Base-by-base conservation (phyloP, 345 rosid genomes). In the Hirschfeldia incana region DNA sequence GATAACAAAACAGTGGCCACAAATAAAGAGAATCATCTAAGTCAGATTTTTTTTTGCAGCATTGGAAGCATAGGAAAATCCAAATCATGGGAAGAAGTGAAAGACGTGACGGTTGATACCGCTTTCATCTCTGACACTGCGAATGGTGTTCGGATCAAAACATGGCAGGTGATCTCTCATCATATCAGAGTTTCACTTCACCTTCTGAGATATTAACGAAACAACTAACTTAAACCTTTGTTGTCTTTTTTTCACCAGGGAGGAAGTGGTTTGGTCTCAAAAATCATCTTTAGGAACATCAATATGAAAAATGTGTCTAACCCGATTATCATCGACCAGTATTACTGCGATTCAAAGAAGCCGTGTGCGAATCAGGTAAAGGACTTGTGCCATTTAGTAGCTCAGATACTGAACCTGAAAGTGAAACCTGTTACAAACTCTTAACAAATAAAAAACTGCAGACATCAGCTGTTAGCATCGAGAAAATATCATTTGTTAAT, bases 1-100 rank as follows among this genome's bases (percentile, higher is more conserved):
- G 17, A 26, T 13, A 76, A 32, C 16, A 44, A 61, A 26, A 9
- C 62, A 69, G 44, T 39, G 13, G 4, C 7, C 17, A n/a, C 30
- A 28, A 12, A 26, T 44, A 61, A 34, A 63, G 15, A 32, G 65
- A 68, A 64, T 32, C 55, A 21, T 53, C 72, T 37, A 27, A 69
- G 3, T 2, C 15, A 12, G 59, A 30, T 5, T 53, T 53, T 5
- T 53, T 15, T 57, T 26, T 79, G 74, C 80, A 91, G 98, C 82
- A 91, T 92, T 63, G 98, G 98, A 76, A 92, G 99, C 89, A 57
- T 92, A 85, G 98, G 98, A 72, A 91, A 91, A 80, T 83, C 83
- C 0, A 79, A 88, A 79, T 84, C 97, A 4, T 81, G 84, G 84
- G 83, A 87, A 37, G 77, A 78, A 65, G 93, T 94, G 76, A 82